A percentile compares a stretch with the other conserved stretches of the same genome.
Conservation (phyloP, 306 rosid species). For the Adenanthera pavonina region DNA sequence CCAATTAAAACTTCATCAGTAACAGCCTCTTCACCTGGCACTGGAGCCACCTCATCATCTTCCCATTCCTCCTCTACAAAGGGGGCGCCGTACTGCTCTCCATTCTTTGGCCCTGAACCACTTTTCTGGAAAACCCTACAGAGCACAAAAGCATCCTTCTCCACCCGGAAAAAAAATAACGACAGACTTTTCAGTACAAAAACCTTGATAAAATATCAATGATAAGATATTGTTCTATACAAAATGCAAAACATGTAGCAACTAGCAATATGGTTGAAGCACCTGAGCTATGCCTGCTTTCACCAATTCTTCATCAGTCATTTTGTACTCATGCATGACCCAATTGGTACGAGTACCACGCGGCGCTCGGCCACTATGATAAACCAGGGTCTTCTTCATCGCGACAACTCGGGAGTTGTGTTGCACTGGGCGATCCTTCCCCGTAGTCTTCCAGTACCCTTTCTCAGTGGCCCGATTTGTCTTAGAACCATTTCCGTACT, state of each 20-base stretch:
- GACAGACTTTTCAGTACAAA: conserved; percentile 36
- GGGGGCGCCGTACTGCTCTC: conserved; percentile 96
- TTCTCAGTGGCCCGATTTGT: conserved; percentile 86
- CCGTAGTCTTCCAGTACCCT: conserved; percentile 98
- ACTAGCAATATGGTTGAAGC: background rate
- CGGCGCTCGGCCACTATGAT: conserved; percentile 84
- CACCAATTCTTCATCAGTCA: conserved; percentile 62
- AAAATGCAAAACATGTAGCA: background rate
- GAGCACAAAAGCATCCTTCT: conserved; percentile 82
- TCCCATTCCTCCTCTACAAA: conserved; percentile 92
- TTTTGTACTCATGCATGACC: conserved; percentile 96
- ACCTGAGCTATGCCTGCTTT: conserved; percentile 63
- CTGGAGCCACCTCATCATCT: conserved; percentile 48
- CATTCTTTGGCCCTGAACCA: conserved; percentile 91
- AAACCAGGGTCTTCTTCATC: conserved; percentile 95
- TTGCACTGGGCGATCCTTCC: conserved; percentile 70
- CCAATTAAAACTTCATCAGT: conserved; percentile 17
- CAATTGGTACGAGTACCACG: conserved; percentile 77
- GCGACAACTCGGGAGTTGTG: conserved; percentile 54
- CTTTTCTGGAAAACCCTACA: conserved; percentile 97
- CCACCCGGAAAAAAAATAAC: conserved; percentile 39
- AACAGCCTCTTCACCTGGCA: conserved; percentile 37
- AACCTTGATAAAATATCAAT: background rate
- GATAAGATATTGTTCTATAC: background rate
- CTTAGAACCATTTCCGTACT: conserved; percentile 80